These are phyloP conservation scores for Pichia inconspicua DNA, from an alignment of 1,139 yeast species.

Conservation along the genomic window DNA sequence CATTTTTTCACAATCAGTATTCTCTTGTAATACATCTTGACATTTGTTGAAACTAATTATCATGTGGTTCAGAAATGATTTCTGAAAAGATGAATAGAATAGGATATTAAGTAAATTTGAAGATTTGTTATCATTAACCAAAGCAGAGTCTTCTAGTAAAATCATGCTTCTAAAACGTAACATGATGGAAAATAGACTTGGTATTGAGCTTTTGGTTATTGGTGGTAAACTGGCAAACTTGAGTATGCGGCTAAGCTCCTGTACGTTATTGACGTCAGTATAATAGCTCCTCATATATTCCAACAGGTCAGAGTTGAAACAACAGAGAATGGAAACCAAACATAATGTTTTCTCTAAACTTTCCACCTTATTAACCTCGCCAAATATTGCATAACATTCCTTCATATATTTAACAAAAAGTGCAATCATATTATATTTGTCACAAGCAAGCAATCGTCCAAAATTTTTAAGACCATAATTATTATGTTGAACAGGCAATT, in stretches of 20 bases:
- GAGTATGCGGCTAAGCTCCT: slow-evolving; percentile 3
- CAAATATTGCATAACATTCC: slow-evolving; percentile 10
- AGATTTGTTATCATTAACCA: slow-evolving; percentile 14
- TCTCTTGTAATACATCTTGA: background rate
- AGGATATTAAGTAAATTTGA: slow-evolving; percentile 13
- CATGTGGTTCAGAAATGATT: slow-evolving; percentile 3
- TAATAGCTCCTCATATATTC: background rate
- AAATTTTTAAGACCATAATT: slow-evolving; percentile 24
- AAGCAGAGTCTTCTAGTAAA: slow-evolving; percentile 18
- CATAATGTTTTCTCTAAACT: slow-evolving; percentile 18
- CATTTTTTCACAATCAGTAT: background rate
- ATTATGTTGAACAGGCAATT: slow-evolving; percentile 19
- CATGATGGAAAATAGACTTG: slow-evolving; percentile 16
- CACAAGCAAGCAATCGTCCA: slow-evolving; percentile 17
- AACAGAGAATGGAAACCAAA: slow-evolving; percentile 17
- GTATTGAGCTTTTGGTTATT: slow-evolving; percentile 2
- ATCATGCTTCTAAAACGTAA: slow-evolving; percentile 16
- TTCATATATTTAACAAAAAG: slow-evolving; percentile 16
- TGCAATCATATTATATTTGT: slow-evolving; percentile 11
- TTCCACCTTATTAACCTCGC: slow-evolving; percentile 16
- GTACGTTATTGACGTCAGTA: background rate
- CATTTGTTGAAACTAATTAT: background rate
- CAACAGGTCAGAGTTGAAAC: slow-evolving; percentile 16
- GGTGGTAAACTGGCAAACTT: background rate
- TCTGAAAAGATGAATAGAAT: slow-evolving; percentile 13